Percentiles rank a stretch among this genome's conserved stretches.
phyloP scores from a whole-genome alignment of 2,329 filamentous ascomycete genomes.

The Cordyceps cateniannulata region DNA sequence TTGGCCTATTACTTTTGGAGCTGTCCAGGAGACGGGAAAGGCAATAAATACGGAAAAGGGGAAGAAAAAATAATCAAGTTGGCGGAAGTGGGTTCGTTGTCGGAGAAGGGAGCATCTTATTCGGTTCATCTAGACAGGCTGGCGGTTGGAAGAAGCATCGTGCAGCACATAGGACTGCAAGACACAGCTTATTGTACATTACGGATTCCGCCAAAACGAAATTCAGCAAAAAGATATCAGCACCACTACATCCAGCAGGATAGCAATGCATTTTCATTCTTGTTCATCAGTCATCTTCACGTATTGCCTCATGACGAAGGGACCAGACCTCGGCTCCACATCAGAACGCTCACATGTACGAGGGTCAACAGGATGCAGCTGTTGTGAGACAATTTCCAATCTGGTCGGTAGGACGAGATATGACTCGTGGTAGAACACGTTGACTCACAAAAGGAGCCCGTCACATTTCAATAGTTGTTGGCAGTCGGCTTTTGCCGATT shows the following conservation, averaged over 20 bases:
- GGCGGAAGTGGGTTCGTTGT: neutral
- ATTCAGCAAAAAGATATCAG: conserved; percentile 6
- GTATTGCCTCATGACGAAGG: neutral
- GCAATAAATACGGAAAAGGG: neutral
- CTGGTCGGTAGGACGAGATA: too few relatives aligned
- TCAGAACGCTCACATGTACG: too few relatives aligned
- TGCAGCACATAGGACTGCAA: neutral
- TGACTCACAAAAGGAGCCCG: too few relatives aligned
- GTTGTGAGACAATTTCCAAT: too few relatives aligned
- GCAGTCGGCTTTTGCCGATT: too few relatives aligned
- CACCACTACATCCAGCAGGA: conserved; percentile 4
- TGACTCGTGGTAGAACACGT: too few relatives aligned
- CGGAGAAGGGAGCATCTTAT: neutral
- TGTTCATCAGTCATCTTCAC: neutral
- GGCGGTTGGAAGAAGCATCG: neutral
- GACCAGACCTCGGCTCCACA: too few relatives aligned
- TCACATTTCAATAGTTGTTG: too few relatives aligned
- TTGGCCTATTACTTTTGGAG: neutral
- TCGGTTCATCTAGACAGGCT: neutral
- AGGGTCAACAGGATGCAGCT: too few relatives aligned
- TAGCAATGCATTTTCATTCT: neutral
- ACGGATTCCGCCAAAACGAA: neutral
- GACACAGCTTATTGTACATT: conserved; percentile 1
- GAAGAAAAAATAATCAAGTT: neutral
- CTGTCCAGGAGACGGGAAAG: neutral